Base-by-base conservation (phyloP, 495 filamentous ascomycete genomes). In the Penicillium paradoxum region DNA sequence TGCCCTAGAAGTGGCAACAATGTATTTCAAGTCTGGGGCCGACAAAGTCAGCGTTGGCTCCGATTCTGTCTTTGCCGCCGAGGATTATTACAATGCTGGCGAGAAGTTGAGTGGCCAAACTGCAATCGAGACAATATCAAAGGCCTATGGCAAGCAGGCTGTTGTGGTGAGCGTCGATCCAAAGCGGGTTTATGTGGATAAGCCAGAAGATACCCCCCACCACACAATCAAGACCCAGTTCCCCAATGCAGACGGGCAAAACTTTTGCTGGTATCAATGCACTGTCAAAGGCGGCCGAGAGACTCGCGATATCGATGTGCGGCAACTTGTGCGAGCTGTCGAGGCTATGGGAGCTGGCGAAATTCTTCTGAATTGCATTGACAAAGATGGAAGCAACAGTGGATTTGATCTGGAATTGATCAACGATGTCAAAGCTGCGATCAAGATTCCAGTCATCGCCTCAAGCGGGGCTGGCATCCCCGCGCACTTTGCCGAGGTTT, bases 21-120 rank as follows among this genome's bases (percentile, higher is more conserved):
- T 97, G 81, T 98, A 98, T 76, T 98, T 98, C 79, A 89, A 93
- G 75, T 90, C 85, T 21, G 93, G 93, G 32, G 93, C 93, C n/a
- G 93, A 98, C 70, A 98, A 98, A 76, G 90, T 98, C 15, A 96
- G 90, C 43, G 96, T 98, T 60, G 93, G 95, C 4, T 95, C 88
- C 2, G 95, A 98, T 69, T 91, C 93, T 41, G 93, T 97, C 10
- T 80, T 82, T 30, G 91, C 91, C 8, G 93, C 93, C 0, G 91
- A 97, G 65, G 87, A 95, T 54, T 98, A 89, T 67, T 88, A 91
- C 66, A 67, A 74, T 25, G 70, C 70, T 7, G 85, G 85, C 6
- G 80, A 83, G 59, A 81, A 73, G 29, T 68, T 96, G 30, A 83
- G 76, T 25, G 91, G 91, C 11, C 84, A 80, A 45, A 95, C 95